Percentiles rank a stretch among this genome's conserved stretches.
phyloP scores from a whole-genome alignment of 805 yeast genomes.

The Wickerhamiella cacticola region DNA sequence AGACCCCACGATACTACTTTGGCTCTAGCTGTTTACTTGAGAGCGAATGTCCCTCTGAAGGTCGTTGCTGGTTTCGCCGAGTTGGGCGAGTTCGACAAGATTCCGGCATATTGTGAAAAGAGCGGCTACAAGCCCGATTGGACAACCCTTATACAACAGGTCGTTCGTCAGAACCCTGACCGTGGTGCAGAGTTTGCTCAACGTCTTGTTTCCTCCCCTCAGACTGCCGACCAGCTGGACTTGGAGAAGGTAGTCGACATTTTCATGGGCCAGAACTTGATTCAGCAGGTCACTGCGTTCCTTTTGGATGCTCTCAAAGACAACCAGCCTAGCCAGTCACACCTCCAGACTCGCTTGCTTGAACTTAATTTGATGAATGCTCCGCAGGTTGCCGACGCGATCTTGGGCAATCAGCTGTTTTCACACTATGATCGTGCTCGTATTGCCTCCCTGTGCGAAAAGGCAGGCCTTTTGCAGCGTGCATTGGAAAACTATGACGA shows the following conservation, averaged over 20 bases:
- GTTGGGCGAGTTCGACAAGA: slow-evolving; percentile 91
- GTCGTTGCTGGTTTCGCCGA: slow-evolving; percentile 90
- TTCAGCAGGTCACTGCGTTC: slow-evolving; percentile 97
- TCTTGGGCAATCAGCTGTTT: slow-evolving; percentile 89
- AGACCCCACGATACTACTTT: slow-evolving; percentile 75
- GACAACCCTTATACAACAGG: slow-evolving; percentile 76
- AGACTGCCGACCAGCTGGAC: slow-evolving; percentile 43
- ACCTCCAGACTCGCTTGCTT: slow-evolving; percentile 83
- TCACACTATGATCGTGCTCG: slow-evolving; percentile 90
- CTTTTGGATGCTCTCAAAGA: slow-evolving; percentile 87
- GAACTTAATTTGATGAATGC: slow-evolving; percentile 91
- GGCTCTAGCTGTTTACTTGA: slow-evolving; percentile 81
- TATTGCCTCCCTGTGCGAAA: slow-evolving; percentile 84
- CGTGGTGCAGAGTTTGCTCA: slow-evolving; percentile 96
- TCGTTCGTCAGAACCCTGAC: slow-evolving; percentile 90
- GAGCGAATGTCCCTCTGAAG: slow-evolving; percentile 72
- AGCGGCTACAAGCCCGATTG: slow-evolving; percentile 83
- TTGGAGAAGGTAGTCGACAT: slow-evolving; percentile 84
- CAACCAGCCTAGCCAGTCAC: slow-evolving; percentile 90
- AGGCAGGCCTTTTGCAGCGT: slow-evolving; percentile 90
- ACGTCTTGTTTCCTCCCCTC: slow-evolving; percentile 54
- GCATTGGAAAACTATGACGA: slow-evolving; percentile 95
- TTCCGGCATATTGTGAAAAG: slow-evolving; percentile 84
- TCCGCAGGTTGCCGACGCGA: slow-evolving; percentile 99
- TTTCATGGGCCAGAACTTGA: slow-evolving; percentile 83